These are phyloP conservation scores for Camelina neglecta DNA, from an alignment of 345 rosid genomes.

Conservation along the genomic window DNA sequence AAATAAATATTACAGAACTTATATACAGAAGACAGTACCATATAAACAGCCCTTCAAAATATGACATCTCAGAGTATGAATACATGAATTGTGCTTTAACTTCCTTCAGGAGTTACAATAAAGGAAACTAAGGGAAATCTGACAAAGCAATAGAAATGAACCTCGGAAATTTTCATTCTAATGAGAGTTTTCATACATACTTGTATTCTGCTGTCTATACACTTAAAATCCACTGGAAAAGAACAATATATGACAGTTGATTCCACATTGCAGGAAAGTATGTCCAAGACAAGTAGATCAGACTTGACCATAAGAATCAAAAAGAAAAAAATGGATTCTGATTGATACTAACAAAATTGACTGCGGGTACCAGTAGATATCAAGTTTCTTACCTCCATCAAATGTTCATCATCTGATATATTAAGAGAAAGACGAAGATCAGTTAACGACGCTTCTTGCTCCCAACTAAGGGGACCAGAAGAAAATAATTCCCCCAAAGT, in stretches of 20 bases:
- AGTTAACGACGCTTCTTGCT: slow-evolving; percentile 78
- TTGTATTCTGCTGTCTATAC: slow-evolving; percentile 44
- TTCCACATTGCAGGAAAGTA: slow-evolving; percentile 38
- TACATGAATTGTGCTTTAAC: slow-evolving; percentile 31
- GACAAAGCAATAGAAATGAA: slow-evolving; percentile 16
- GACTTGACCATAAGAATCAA: slow-evolving; percentile 35
- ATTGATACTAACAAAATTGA: slow-evolving; percentile 48
- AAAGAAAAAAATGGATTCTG: slow-evolving; percentile 37
- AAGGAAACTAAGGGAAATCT: slow-evolving; percentile 11
- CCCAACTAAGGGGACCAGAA: slow-evolving; percentile 88
- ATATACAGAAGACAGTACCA: slow-evolving; percentile 5
- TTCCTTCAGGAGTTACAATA: slow-evolving; percentile 41
- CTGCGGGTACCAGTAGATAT: slow-evolving; percentile 60
- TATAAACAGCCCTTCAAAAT: slow-evolving; percentile 14
- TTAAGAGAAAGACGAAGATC: slow-evolving; percentile 80
- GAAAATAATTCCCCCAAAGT: slow-evolving; percentile 70
- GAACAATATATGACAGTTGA: slow-evolving; percentile 45
- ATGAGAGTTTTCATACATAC: slow-evolving; percentile 42
- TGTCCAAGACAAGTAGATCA: slow-evolving; percentile 42
- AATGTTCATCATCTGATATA: slow-evolving; percentile 88
- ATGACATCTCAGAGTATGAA: slow-evolving; percentile 30
- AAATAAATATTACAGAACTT: slow-evolving; percentile 3
- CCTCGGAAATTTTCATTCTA: slow-evolving; percentile 38
- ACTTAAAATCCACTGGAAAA: slow-evolving; percentile 40
- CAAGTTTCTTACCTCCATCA: slow-evolving; percentile 74